These are phyloP conservation scores for Rhizopus microsporus DNA, from an alignment of 371 early-diverging fungal species.

Conservation along the genomic window DNA sequence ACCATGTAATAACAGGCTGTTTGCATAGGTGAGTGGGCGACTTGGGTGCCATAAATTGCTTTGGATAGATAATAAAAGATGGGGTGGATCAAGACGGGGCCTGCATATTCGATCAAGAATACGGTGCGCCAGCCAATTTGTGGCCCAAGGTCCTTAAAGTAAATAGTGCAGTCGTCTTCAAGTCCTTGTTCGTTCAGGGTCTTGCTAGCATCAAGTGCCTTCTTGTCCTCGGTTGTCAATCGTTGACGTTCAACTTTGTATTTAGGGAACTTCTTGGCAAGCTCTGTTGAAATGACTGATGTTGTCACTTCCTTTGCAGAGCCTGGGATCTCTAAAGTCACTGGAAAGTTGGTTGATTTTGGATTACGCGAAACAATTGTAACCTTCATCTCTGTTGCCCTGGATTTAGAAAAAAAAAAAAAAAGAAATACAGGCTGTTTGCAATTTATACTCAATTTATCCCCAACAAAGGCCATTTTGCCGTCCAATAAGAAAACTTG, in stretches of 20 bases:
- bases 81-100: slow-evolving; percentile 89
- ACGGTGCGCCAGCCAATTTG: slow-evolving; percentile 96
- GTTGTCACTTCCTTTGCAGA: slow-evolving; percentile 29
- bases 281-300: slow-evolving; percentile 36
- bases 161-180: slow-evolving; percentile 62
- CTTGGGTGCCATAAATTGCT: slow-evolving; percentile 63
- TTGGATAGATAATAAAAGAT: slow-evolving; percentile 75
- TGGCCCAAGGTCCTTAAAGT: slow-evolving; percentile 92
- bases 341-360: slow-evolving; percentile 54
- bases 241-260: slow-evolving; percentile 79
- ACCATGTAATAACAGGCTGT: slow-evolving; percentile 64
- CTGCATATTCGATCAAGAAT: slow-evolving; percentile 92
- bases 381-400: slow-evolving; percentile 39
- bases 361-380: slow-evolving; percentile 46
- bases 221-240: slow-evolving; percentile 61
- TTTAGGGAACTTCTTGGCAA: slow-evolving; percentile 62
- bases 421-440: neutral
- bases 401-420: slow-evolving; percentile 3
- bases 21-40: slow-evolving; percentile 75
- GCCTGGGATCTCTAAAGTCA: slow-evolving; percentile 63
- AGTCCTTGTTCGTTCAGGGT: slow-evolving; percentile 61
- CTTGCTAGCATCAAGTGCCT: slow-evolving; percentile 59
- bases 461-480: too few species aligned
- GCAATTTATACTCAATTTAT: too few species aligned
- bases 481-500: too few species aligned